Percentiles rank a stretch among this genome's conserved stretches.
Conservation (phyloP, 176 grass and related monocot genomes). For the Carex cristatella region DNA sequence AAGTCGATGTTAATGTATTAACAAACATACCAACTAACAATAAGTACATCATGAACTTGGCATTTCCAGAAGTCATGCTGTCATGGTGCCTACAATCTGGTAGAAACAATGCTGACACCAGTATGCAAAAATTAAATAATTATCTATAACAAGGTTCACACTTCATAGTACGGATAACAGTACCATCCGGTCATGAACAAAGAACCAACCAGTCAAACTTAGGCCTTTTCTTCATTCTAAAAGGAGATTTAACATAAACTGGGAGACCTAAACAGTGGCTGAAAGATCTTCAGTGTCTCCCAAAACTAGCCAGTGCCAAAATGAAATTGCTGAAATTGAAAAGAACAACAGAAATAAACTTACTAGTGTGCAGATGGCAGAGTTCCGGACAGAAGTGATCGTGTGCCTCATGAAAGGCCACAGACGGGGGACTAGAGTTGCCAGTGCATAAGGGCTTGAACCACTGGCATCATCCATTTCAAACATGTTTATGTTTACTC, state of each 20-base stretch:
- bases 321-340: neutral
- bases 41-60: slow-evolving; percentile 2
- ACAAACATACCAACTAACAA: slow-evolving; percentile 1
- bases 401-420: slow-evolving; percentile 99
- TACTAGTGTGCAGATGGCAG: slow-evolving; percentile 90
- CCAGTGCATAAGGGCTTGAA: slow-evolving; percentile 74
- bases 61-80: neutral
- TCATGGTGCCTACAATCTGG: neutral
- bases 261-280: neutral
- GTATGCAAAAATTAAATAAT: neutral
- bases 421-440: slow-evolving; percentile 65
- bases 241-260: neutral
- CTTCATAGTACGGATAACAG: neutral
- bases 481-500: slow-evolving; percentile 66
- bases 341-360: slow-evolving; percentile 1
- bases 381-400: slow-evolving; percentile 87
- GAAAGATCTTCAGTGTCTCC: neutral
- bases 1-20: slow-evolving; percentile 2
- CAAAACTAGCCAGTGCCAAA: neutral
- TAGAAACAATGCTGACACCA: neutral
- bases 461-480: slow-evolving; percentile 55
- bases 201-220: neutral
- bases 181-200: neutral
- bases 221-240: neutral
- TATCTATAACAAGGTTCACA: neutral